Evolutionary conservation across 805 yeast species (phyloP), one percentile per base, ranked within the genome.

Genomic region (Wickerhamomyces kurtzmanii): DNA sequence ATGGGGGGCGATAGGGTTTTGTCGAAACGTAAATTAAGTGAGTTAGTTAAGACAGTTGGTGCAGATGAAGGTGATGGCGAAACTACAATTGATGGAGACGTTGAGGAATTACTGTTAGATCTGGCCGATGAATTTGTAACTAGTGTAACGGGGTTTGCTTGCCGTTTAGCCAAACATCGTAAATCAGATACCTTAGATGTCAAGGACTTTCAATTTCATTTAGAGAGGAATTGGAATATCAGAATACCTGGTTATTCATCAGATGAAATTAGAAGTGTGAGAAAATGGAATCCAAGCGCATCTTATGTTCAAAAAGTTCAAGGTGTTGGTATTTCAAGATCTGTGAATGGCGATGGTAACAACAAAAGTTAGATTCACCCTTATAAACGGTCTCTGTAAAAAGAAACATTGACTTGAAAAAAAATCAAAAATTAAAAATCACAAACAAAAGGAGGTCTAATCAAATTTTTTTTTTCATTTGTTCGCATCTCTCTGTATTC

Each of bases 41-140:
- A 91, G 49, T 64, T 91, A 34, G 91, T 91, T 6, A 73, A 75
- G 46, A 73, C 83, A 3, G 82, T 77, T 11, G 91, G 87, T 6
- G 71, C 77, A 3, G 89, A 81, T 49, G 91, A 79, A 51, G 96
- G 94, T 23, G 96, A 89, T 47, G 81, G 89, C 12, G 94, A 86
- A 43, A 76, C 94, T 5, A 68, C 69, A 5, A 81, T 91, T 32
- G 98, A 89, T 52, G 97, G 96, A 16, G 96, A 91, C 53, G 94
- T 85, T 12, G 96, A 87, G 52, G 97, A 89, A 42, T 58, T 91
- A 22, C 57, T 91, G 20, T 62, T 91, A 24, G 98, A 91, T 52
- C 59, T 91, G 26, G 96, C 98, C 0, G 99, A 91, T 53, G 97
- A 91, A 48, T 91, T 91, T 48, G 91, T 91, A 11, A 71, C 81